Conservation (phyloP, 805 yeast species). For the Monosporozyma servazzii region DNA sequence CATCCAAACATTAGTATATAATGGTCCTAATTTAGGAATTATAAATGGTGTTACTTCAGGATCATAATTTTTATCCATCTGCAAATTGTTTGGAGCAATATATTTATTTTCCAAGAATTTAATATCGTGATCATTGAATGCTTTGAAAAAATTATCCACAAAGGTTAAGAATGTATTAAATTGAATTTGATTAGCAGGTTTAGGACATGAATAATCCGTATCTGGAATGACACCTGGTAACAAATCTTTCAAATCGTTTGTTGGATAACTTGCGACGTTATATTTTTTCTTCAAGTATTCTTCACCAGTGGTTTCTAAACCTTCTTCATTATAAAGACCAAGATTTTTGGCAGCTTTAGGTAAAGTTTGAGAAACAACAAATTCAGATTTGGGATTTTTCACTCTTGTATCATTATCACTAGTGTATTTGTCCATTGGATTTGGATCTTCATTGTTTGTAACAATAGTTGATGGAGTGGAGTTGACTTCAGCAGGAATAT, state of each 20-base stretch:
- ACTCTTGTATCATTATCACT: conserved; percentile 49
- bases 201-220: conserved; percentile 72
- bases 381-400: conserved; percentile 68
- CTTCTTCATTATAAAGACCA: conserved; percentile 58
- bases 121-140: conserved; percentile 71
- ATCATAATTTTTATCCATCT: conserved; percentile 40
- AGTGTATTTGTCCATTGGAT: conserved; percentile 6
- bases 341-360: conserved; percentile 56
- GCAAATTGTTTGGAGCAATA: conserved; percentile 42
- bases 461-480: neutral
- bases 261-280: conserved; percentile 88
- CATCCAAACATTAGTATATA: conserved; percentile 78
- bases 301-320: conserved; percentile 56
- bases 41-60: conserved; percentile 63
- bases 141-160: conserved; percentile 76
- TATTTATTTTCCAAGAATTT: conserved; percentile 57
- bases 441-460: neutral
- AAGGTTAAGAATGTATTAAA: conserved; percentile 79
- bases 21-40: conserved; percentile 78
- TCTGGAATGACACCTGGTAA: conserved; percentile 87
- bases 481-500: neutral
- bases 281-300: conserved; percentile 67
- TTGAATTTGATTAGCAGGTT: conserved; percentile 86
- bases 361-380: conserved; percentile 59
- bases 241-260: conserved; percentile 58